Conservation (phyloP, 345 rosid species). For the Citrus cavaleriei region DNA sequence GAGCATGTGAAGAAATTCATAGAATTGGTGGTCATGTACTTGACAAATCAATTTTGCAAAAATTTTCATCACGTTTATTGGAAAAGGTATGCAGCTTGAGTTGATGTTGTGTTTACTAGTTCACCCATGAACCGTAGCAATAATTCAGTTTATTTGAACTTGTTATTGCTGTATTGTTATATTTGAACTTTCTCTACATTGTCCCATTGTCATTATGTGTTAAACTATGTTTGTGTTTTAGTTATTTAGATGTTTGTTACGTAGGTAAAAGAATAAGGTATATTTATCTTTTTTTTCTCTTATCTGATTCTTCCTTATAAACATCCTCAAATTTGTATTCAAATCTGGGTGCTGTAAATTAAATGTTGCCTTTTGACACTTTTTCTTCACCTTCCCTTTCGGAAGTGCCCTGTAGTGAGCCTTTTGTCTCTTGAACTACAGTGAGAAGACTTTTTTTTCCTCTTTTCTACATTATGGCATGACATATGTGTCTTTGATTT, state of each 20-base stretch:
- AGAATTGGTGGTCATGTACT: constrained; percentile 98
- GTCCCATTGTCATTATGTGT: not conserved
- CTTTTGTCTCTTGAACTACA: not conserved
- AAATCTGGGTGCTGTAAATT: not conserved
- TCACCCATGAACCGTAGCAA: not conserved
- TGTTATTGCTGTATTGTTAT: not conserved
- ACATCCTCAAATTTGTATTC: not conserved
- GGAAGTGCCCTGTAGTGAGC: not conserved
- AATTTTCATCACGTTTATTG: constrained; percentile 62
- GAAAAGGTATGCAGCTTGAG: constrained; percentile 57
- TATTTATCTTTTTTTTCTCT: too few relatives aligned
- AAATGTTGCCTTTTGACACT: not conserved
- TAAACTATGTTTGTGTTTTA: not conserved
- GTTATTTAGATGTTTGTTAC: not conserved
- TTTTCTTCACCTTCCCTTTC: not conserved
- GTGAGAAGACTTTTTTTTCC: not conserved
- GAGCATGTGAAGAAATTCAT: constrained; percentile 96
- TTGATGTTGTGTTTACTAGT: not conserved
- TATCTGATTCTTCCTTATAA: not conserved
- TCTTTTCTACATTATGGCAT: not conserved
- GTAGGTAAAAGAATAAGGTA: not conserved
- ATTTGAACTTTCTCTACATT: not conserved
- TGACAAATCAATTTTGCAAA: constrained; percentile 77
- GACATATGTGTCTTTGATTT: not conserved
- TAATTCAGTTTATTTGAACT: not conserved